Evolutionary conservation across 2,329 filamentous ascomycete species (phyloP).

Genomic region (Parastagonospora nodorum): DNA sequence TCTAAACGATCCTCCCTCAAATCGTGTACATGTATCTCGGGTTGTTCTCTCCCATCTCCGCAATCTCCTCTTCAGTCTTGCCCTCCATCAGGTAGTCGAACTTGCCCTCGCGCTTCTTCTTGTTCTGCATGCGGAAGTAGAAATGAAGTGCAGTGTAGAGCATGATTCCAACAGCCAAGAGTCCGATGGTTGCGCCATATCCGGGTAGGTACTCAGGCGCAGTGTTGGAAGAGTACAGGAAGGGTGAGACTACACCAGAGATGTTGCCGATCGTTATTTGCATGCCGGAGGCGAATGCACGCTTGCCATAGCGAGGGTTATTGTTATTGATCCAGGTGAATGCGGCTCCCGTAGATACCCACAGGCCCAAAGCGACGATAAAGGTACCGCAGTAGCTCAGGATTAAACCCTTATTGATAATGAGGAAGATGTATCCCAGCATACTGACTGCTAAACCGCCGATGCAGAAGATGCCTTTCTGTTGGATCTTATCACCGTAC

Average conservation of each 20-base stretch:
- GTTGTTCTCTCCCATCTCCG: slow-evolving; percentile 33
- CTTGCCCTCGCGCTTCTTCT: slow-evolving; percentile 26
- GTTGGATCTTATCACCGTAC: slow-evolving; percentile 30
- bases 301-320: slow-evolving; percentile 38
- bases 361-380: slow-evolving; percentile 35
- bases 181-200: slow-evolving; percentile 29
- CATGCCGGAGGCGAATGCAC: slow-evolving; percentile 34
- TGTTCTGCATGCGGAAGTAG: slow-evolving; percentile 27
- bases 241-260: slow-evolving; percentile 39
- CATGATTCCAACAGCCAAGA: slow-evolving; percentile 19
- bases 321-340: slow-evolving; percentile 37
- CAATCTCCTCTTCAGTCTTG: slow-evolving; percentile 28
- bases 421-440: slow-evolving; percentile 55
- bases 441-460: slow-evolving; percentile 45
- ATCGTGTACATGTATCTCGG: slow-evolving; percentile 31
- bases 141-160: slow-evolving; percentile 25
- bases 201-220: slow-evolving; percentile 24
- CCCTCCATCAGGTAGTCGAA: slow-evolving; percentile 32
- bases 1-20: not conserved
- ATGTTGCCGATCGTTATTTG: slow-evolving; percentile 45
- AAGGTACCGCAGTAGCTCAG: slow-evolving; percentile 35
- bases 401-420: slow-evolving; percentile 18
- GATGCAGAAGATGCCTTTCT: slow-evolving; percentile 33
- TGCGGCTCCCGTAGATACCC: slow-evolving; percentile 28
- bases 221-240: slow-evolving; percentile 21